Evolutionary conservation across 2,329 filamentous ascomycete genomes (phyloP).

Genomic region (Onygenales sp.): DNA sequence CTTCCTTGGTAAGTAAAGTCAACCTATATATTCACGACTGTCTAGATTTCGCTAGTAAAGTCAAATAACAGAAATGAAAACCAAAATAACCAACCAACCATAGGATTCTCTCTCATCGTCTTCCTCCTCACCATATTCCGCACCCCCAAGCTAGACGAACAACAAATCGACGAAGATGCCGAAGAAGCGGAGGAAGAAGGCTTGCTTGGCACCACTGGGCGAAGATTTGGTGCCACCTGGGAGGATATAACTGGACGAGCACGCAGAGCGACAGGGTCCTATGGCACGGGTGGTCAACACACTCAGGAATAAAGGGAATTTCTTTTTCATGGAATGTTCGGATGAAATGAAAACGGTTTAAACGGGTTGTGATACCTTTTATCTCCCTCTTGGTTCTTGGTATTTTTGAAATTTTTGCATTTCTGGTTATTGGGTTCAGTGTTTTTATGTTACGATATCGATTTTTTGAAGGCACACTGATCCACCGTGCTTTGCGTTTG

Average conservation of each 20-base stretch:
- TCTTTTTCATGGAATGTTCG: too few relatives aligned
- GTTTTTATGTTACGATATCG: too few relatives aligned
- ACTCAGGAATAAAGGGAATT: neutral
- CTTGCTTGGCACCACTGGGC: conserved; percentile 70
- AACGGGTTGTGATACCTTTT: too few relatives aligned
- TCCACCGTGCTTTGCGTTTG: too few relatives aligned
- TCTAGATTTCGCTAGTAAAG: too few relatives aligned
- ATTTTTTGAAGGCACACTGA: too few relatives aligned
- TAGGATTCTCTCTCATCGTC: conserved; percentile 65
- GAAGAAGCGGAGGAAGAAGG: conserved; percentile 92
- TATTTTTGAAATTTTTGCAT: too few relatives aligned
- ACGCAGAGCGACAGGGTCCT: conserved; percentile 6
- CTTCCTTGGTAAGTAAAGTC: conserved; percentile 55
- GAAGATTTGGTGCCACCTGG: conserved; percentile 79
- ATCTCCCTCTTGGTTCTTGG: too few relatives aligned
- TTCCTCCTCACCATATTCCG: conserved; percentile 72
- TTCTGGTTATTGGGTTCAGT: too few relatives aligned
- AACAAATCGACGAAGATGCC: conserved; percentile 75
- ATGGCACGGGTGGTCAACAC: conserved; percentile 5
- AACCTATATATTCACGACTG: neutral
- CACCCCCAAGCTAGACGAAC: conserved; percentile 65
- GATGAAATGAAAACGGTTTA: too few relatives aligned
- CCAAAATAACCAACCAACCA: neutral
- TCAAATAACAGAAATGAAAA: too few relatives aligned
- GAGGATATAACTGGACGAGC: conserved; percentile 66